Conservation (phyloP, 1,284 basidiomycete species). For the Moniliophthora roreri region DNA sequence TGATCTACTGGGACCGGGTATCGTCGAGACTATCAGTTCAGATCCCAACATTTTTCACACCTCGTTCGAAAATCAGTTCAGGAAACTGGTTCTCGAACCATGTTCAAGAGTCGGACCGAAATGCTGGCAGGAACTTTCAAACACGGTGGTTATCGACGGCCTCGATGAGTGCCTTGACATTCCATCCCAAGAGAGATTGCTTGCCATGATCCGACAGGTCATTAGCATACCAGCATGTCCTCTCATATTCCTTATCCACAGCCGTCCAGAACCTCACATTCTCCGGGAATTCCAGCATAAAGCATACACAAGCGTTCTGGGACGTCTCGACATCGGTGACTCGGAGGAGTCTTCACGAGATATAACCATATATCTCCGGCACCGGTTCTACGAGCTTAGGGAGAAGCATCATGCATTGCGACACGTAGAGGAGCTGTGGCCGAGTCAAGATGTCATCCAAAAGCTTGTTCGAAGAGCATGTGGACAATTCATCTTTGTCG, state of each 20-base stretch:
- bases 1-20: not conserved
- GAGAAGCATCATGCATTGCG: not conserved
- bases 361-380: not conserved
- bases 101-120: not conserved
- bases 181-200: not conserved
- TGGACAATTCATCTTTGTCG: constrained; percentile 1
- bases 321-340: not conserved
- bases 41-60: not conserved
- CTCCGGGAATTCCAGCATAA: not conserved
- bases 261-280: constrained; percentile 2
- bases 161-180: not conserved
- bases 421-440: not conserved
- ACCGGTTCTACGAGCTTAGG: not conserved
- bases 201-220: not conserved
- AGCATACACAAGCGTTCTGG: not conserved
- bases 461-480: not conserved
- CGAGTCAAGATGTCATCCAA: not conserved
- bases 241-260: not conserved
- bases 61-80: not conserved
- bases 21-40: not conserved
- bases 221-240: not conserved
- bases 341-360: not conserved
- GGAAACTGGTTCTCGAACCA: not conserved
- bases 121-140: not conserved
- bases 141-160: not conserved